Base-by-base conservation (phyloP, 805 yeast species). In the Teunomyces pallodes region DNA sequence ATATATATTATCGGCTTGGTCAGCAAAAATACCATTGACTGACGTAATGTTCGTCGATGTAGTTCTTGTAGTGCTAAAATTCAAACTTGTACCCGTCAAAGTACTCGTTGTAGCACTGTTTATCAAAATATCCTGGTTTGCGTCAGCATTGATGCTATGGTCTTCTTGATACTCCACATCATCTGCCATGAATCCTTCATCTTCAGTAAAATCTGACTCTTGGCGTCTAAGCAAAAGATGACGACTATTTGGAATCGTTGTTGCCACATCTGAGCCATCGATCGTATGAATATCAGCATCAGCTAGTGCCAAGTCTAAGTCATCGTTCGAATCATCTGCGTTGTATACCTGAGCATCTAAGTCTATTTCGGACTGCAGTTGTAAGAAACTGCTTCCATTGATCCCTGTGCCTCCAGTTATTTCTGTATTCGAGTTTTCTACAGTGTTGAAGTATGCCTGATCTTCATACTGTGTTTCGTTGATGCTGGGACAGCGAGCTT, bases 331-430 rank as follows among this genome's bases (percentile, higher is more conserved):
- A 29, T 68, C 74, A 49, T 72, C 77, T 8, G 72, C 74, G 49
- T 74, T 69, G 0, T 75, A 72, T 3, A 79, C 56, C 3, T 71
- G 70, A 5, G 75, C 82, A 60, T 81, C 85, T 41, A 76, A 58
- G 54, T 79, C 77, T 10, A 59, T 52, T 27, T 57, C 62, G 4
- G 48, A 43, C 17, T 48, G 45, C 24, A 40, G 36, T 8, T 26
- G 47, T 6, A 33, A 28, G 9, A 42, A 35, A 12, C 44, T 43
- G 26, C 46, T 49, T 12, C 45, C 55, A 43, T 52, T 52, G 16
- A 49, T 43, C 10, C 58, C 55, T n/a, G 54, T 45, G 4, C 47
- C 45, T 20, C 46, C 49, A n/a, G 32, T 31, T 5, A 42, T 26
- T 17, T 42, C 38, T 28, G 54, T 44, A 17, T 43, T 48, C 9